Conservation (phyloP, 179 eudicot genomes). For the Heliamphora pulchella region DNA sequence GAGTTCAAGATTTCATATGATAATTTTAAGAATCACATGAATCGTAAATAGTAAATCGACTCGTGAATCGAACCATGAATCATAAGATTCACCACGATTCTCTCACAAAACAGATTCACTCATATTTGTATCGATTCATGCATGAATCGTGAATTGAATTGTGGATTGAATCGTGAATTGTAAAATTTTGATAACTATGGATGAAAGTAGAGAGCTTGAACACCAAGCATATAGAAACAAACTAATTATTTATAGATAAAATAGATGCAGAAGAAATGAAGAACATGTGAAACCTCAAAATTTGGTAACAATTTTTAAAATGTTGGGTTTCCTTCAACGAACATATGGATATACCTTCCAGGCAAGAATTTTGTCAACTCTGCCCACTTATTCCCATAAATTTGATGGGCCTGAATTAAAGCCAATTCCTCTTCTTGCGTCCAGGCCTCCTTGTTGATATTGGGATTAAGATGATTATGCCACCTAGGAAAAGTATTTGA, state of each 20-base stretch:
- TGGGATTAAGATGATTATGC: conserved; percentile 97
- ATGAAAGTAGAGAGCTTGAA: not conserved
- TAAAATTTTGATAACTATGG: too few species aligned
- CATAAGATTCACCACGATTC: too few species aligned
- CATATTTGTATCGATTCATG: too few species aligned
- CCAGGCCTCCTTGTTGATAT: conserved; percentile 95
- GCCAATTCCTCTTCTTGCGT: conserved; percentile 91
- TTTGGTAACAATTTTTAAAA: not conserved
- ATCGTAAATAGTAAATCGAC: too few species aligned
- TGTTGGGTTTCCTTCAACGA: conserved; percentile 1
- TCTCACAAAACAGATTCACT: too few species aligned
- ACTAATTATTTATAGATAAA: not conserved
- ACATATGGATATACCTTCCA: conserved; percentile 55
- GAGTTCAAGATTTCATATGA: too few species aligned
- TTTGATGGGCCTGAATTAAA: conserved; percentile 79
- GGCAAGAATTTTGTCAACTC: conserved; percentile 83
- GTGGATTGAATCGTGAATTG: too few species aligned
- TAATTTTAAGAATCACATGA: too few species aligned
- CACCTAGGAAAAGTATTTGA: conserved; percentile 43
- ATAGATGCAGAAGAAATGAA: not conserved
- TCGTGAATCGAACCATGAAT: too few species aligned
- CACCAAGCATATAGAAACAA: not conserved
- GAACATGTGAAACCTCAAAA: not conserved
- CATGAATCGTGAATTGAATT: too few species aligned
- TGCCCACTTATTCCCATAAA: conserved; percentile 96